Evolutionary conservation across 2,329 filamentous ascomycete species (phyloP), one percentile per base, ranked within the genome.

Genomic region (Beauveria rudraprayagi): DNA sequence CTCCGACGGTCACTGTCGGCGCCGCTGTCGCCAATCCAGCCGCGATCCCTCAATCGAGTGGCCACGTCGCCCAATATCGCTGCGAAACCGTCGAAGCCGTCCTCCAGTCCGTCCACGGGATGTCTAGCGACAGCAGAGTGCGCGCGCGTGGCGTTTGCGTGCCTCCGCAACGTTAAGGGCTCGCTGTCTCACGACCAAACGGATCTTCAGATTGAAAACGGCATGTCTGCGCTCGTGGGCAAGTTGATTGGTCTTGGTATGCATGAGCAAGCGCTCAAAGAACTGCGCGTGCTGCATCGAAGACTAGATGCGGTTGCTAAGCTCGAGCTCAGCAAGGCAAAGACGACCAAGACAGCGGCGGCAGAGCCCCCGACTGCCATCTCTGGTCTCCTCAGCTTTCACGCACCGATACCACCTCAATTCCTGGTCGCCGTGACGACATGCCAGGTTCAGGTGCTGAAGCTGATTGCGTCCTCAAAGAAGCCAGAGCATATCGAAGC

Each of bases 171-270:
- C 30, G 68, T 85, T 26, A 82, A 88, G 56, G 76, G 80, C 28
- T 75, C 80, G 1, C 74, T 81, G 6, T 77, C 80, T 9, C 74
- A 84, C 10, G 74, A 80, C 10, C 75, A 86, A n/a, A 80, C 84
- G 1, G 80, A 83, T 50, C 75, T 89, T 44, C 88, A 92, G 68
- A 72, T 92, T 4, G 90, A 92, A 69, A 85, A 79, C 62, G 90
- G 89, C 59, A 89, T 90, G 79, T 83, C 88, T 17, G 84, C 86
- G 0, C 79, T 92, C 58, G 73, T 88, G 44, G 82, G 83, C 44
- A 90, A 86, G 69, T 76, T 92, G 1, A 75, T 91, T 16, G 76
- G 77, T 0, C 76, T 91, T 53, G 83, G 84, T 1, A 71, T 92
- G 56, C 82, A 88, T 51, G 83, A 85, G n/a, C 77, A 87, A 61